Base-by-base conservation (phyloP, 1,284 basidiomycete genomes). In the Apiotrichum domesticum region DNA sequence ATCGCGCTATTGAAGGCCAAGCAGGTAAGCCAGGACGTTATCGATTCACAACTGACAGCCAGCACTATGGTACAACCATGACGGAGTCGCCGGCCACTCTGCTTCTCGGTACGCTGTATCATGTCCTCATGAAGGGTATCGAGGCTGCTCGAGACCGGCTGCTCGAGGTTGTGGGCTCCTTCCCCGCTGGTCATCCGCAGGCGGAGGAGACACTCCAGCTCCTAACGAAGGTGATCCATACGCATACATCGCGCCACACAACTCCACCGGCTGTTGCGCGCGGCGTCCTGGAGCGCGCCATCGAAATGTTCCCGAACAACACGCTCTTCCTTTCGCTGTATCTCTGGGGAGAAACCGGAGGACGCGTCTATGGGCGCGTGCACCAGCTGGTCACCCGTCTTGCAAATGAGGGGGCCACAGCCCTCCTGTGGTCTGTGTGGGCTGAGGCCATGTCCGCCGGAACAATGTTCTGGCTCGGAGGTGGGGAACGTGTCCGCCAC, bases 311-410 rank as follows among this genome's bases (percentile, higher is more conserved):
- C 59, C 76, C 76, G 6, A 74, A 74, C 64, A 80, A 80, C 61
- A 77, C 77, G 0, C 57, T 70, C 14, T 79, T 80, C 66, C 67
- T 78, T 4, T 66, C 70, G 10, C 63, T 79, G 33, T 78, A 75
- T 58, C 70, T 78, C 10, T 69, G 66, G 52, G 76, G 76, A 40
- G 78, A 79, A 59, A 54, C 71, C 1, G 65, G 72, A 1, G 71
- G 69, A 32, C 64, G 76, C 40, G 72, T 79, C 6, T 74, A 78
- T 49, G 76, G 76, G 11, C 70, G 77, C 21, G 68, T 79, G 1
- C 74, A 78, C 49, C 63, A 68, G 11, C 62, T 77, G 13, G 61
- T 77, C 2, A 60, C 63, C 53, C 54, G 51, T 2, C 55, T 65
- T 21, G 41, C 41, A 15, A 63, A 66, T 13, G 56, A 46, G 6